phyloP scores from a whole-genome alignment of 2,329 filamentous ascomycete genomes.

The Neocucurbitaria cava region DNA sequence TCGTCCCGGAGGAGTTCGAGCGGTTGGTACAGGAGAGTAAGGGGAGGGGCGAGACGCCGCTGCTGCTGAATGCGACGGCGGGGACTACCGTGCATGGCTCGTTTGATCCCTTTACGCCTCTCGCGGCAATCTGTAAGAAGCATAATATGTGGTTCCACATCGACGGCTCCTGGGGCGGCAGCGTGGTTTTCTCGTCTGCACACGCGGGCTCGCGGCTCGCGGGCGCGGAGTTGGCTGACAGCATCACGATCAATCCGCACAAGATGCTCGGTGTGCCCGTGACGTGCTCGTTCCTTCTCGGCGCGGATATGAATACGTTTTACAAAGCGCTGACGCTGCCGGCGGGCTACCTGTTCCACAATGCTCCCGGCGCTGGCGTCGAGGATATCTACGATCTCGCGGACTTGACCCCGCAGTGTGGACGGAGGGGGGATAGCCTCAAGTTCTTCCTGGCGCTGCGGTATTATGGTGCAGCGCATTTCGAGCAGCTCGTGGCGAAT shows the following conservation, averaged over 20 bases:
- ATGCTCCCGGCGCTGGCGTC: slow-evolving; percentile 30
- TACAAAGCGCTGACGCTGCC: slow-evolving; percentile 84
- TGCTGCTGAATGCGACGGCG: slow-evolving; percentile 95
- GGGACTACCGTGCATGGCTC: slow-evolving; percentile 93
- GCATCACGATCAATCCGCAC: slow-evolving; percentile 88
- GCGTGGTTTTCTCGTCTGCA: slow-evolving; percentile 73
- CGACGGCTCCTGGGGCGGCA: slow-evolving; percentile 90
- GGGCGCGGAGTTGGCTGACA: slow-evolving; percentile 78
- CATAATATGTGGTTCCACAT: slow-evolving; percentile 90
- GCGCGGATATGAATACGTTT: slow-evolving; percentile 76
- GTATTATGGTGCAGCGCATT: slow-evolving; percentile 82
- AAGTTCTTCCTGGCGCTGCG: slow-evolving; percentile 90
- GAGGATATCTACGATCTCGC: slow-evolving; percentile 82
- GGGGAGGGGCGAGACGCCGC: slow-evolving; percentile 75
- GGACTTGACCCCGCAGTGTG: slow-evolving; percentile 92
- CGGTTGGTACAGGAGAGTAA: slow-evolving; percentile 68
- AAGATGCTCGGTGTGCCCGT: slow-evolving; percentile 95
- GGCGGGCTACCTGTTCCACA: slow-evolving; percentile 73
- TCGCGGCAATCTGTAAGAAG: slow-evolving; percentile 73
- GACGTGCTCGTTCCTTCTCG: slow-evolving; percentile 89
- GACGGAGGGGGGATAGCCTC: slow-evolving; percentile 80
- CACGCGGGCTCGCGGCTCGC: slow-evolving; percentile 67
- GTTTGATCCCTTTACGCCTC: slow-evolving; percentile 78
- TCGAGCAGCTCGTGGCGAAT: slow-evolving; percentile 66
- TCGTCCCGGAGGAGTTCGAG: slow-evolving; percentile 72